These are phyloP conservation scores for Dipteronia sinensis DNA, from an alignment of 345 rosid genomes.

Conservation along the genomic window DNA sequence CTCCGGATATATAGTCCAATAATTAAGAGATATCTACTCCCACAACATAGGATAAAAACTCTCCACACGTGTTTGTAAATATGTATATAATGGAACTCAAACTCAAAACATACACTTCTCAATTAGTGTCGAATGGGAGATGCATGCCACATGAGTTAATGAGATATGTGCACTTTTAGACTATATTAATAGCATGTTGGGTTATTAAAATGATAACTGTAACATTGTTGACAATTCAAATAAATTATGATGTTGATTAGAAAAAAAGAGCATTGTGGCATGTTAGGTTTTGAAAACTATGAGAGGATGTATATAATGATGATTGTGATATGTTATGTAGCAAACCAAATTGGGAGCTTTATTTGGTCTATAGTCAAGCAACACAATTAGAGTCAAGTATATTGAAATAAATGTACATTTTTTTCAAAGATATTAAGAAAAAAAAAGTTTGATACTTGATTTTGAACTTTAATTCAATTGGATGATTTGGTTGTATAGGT, in stretches of 20 bases:
- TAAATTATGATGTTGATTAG: background rate
- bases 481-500: background rate
- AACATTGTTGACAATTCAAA: background rate
- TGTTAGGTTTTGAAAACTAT: background rate
- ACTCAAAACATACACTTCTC: too few species aligned
- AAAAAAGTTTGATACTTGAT: too few species aligned
- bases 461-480: too few species aligned
- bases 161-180: too few species aligned
- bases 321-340: background rate
- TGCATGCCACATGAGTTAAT: too few species aligned
- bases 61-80: too few species aligned
- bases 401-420: background rate
- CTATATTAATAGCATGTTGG: background rate
- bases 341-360: too few species aligned
- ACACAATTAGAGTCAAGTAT: background rate
- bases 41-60: too few species aligned
- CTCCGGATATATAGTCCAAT: too few species aligned
- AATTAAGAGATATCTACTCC: too few species aligned
- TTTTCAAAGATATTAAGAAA: background rate
- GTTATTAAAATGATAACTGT: background rate
- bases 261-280: background rate
- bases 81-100: too few species aligned
- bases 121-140: too few species aligned
- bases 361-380: background rate
- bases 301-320: background rate